Evolutionary conservation across 495 filamentous ascomycete species (phyloP).

Genomic region (Annulohypoxylon stygium): DNA sequence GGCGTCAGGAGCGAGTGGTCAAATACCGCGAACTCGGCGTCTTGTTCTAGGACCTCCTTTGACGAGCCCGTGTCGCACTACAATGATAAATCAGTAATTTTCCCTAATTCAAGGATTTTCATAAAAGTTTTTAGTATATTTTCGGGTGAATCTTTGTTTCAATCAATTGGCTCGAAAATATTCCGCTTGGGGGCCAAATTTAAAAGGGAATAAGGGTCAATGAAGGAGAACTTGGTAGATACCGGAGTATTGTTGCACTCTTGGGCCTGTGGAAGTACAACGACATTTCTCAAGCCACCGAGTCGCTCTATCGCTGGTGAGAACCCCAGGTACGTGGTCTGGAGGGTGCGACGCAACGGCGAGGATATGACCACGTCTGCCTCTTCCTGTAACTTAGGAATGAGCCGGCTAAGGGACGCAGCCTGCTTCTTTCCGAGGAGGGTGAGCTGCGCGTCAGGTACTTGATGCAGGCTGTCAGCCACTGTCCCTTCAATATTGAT

Average conservation of each 20-base stretch:
- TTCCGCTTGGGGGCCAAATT: too few relatives aligned
- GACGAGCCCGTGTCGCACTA: conserved; percentile 55
- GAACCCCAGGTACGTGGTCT: conserved; percentile 42
- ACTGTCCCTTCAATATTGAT: background rate
- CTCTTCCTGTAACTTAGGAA: conserved; percentile 28
- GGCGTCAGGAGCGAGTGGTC: conserved; percentile 39
- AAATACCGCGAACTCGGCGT: conserved; percentile 43
- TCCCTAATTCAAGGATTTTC: too few relatives aligned
- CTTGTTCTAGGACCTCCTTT: conserved; percentile 33
- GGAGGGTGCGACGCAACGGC: conserved; percentile 39
- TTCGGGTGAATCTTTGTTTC: too few relatives aligned
- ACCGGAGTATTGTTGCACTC: conserved; percentile 54
- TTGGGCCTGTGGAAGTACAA: conserved; percentile 46
- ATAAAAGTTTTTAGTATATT: too few relatives aligned
- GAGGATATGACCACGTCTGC: conserved; percentile 42
- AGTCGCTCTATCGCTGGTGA: conserved; percentile 37
- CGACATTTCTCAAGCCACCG: conserved; percentile 33
- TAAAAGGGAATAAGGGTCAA: background rate
- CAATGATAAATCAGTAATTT: background rate
- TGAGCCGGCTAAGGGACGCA: conserved; percentile 26
- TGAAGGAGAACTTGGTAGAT: background rate
- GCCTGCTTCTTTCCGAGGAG: conserved; percentile 43
- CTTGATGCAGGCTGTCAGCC: conserved; percentile 13
- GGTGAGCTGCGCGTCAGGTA: conserved; percentile 44
- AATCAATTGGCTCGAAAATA: too few relatives aligned